phyloP scores from a whole-genome alignment of 768 basidiomycete species.

The Pisolithus tinctorius region DNA sequence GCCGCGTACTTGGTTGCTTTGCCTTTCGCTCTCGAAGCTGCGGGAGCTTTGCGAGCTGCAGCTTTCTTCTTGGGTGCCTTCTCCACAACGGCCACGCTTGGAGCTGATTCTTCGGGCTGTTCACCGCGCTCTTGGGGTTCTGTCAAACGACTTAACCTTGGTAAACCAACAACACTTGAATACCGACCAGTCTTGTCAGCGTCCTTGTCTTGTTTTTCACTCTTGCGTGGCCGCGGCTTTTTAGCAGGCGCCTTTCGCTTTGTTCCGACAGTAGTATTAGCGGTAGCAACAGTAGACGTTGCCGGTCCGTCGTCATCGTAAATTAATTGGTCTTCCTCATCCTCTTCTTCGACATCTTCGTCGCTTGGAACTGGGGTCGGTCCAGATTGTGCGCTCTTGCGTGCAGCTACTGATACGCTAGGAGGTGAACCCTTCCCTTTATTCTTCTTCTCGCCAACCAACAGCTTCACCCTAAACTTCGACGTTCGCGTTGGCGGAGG shows the following conservation, averaged over 20 bases:
- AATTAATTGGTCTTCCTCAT: conserved; percentile 75
- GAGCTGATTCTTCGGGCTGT: conserved; percentile 13
- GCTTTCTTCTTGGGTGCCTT: conserved; percentile 45
- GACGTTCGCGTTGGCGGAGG: conserved; percentile 47
- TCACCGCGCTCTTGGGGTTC: conserved; percentile 26
- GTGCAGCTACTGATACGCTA: conserved; percentile 12
- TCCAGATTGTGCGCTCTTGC: conserved; percentile 17
- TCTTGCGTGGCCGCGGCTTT: conserved; percentile 51
- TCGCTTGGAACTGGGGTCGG: conserved; percentile 22
- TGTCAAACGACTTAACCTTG: conserved; percentile 11
- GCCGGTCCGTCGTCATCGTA: conserved; percentile 53
- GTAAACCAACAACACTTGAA: conserved; percentile 14
- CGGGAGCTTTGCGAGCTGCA: conserved; percentile 36
- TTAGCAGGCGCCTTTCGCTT: conserved; percentile 44
- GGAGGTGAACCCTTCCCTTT: conserved; percentile 31
- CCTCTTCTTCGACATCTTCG: conserved; percentile 56
- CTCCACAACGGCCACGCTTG: conserved; percentile 19
- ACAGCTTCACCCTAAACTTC: conserved; percentile 45
- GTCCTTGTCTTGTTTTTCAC: conserved; percentile 38
- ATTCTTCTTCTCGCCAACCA: conserved; percentile 39
- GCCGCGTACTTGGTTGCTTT: conserved; percentile 23
- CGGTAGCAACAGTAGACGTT: conserved; percentile 20
- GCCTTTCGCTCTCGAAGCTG: conserved; percentile 28
- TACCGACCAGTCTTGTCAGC: conserved; percentile 36
- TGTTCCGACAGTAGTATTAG: conserved; percentile 29